Percentiles rank a stretch among this genome's conserved stretches.
Evolutionary conservation across 2,329 filamentous ascomycete genomes (phyloP).

Genomic region (Colletotrichum abscissum): DNA sequence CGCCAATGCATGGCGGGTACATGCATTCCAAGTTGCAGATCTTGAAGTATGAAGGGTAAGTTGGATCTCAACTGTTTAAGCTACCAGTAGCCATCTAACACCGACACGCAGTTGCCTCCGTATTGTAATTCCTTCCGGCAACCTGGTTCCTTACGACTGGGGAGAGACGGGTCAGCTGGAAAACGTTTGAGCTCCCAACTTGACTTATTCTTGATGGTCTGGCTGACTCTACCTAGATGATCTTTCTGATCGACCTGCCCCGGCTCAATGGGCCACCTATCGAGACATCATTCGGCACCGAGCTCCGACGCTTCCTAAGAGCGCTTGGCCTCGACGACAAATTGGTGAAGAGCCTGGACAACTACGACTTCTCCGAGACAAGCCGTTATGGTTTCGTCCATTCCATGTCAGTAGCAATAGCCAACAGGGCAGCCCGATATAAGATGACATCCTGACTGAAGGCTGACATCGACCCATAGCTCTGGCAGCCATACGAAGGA

Average conservation of each 20-base stretch:
- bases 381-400: conserved; percentile 82
- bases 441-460: conserved; percentile 12
- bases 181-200: conserved; percentile 66
- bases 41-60: conserved; percentile 67
- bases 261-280: conserved; percentile 55
- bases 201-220: not conserved
- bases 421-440: conserved; percentile 7
- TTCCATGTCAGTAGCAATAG: conserved; percentile 71
- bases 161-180: conserved; percentile 87
- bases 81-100: not conserved
- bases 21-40: conserved; percentile 98
- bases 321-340: conserved; percentile 73
- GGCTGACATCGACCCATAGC: conserved; percentile 49
- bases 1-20: conserved; percentile 79
- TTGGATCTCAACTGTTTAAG: not conserved
- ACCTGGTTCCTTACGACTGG: conserved; percentile 89
- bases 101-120: conserved; percentile 67
- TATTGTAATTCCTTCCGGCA: conserved; percentile 88
- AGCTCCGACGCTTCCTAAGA: conserved; percentile 77
- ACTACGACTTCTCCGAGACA: conserved; percentile 86
- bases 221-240: conserved; percentile 61
- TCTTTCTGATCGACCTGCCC: conserved; percentile 94
- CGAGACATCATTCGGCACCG: conserved; percentile 68
- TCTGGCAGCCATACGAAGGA: conserved; percentile 66
- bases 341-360: conserved; percentile 74